Evolutionary conservation across 345 rosid species (phyloP).

Genomic region (Punica granatum): DNA sequence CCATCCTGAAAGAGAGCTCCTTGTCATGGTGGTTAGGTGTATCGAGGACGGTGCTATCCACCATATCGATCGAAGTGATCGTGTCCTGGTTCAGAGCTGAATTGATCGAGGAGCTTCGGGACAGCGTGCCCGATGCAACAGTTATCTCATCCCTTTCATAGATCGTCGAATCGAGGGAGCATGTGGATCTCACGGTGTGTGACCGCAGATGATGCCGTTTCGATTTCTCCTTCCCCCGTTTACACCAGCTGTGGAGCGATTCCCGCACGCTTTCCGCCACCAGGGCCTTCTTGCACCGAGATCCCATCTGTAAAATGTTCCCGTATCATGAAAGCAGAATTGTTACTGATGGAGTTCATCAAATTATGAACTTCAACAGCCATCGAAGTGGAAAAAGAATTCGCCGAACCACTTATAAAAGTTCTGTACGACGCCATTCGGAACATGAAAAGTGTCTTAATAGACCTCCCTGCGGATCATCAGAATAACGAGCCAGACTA

Average conservation of each 20-base stretch:
- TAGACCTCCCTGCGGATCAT: neutral
- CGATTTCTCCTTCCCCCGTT: slow-evolving; percentile 67
- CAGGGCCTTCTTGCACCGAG: slow-evolving; percentile 66
- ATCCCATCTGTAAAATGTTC: slow-evolving; percentile 55
- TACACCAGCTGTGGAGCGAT: slow-evolving; percentile 94
- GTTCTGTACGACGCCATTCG: no score
- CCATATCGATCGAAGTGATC: slow-evolving; percentile 37
- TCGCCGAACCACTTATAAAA: no score
- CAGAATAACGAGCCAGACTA: neutral
- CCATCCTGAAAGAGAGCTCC: slow-evolving; percentile 43
- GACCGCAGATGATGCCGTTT: slow-evolving; percentile 44
- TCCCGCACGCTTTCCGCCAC: slow-evolving; percentile 84
- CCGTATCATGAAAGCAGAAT: neutral
- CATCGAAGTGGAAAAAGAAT: no score
- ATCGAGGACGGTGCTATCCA: slow-evolving; percentile 34
- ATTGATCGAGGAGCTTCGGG: slow-evolving; percentile 58
- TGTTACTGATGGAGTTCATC: neutral
- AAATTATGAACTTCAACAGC: no score
- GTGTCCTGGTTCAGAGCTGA: slow-evolving; percentile 63
- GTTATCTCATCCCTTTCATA: slow-evolving; percentile 81
- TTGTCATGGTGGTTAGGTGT: slow-evolving; percentile 19
- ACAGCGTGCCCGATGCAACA: slow-evolving; percentile 61
- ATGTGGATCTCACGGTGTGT: slow-evolving; percentile 57
- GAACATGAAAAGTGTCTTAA: no score
- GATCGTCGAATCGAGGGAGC: slow-evolving; percentile 63